Conservation (phyloP, 495 filamentous ascomycete species). For the Hyaloscypha hepaticicola region DNA sequence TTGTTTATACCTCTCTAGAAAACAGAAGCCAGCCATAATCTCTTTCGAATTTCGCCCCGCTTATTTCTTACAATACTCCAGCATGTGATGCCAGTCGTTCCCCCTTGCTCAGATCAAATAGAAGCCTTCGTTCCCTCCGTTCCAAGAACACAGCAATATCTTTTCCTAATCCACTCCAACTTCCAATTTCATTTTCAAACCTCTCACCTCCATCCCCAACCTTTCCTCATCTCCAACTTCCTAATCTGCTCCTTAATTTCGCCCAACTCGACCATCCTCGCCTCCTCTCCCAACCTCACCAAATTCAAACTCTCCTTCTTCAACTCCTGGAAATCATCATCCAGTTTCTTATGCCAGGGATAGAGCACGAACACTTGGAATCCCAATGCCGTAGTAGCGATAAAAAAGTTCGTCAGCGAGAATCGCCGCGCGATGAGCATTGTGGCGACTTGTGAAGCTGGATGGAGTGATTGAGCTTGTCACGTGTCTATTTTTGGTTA, state of each 20-base stretch:
- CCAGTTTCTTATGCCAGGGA: conserved; percentile 64
- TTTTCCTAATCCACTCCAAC: too few relatives aligned
- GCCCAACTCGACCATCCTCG: conserved; percentile 19
- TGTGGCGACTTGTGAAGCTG: conserved; percentile 12
- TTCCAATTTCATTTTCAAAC: too few relatives aligned
- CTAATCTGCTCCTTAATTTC: conserved; percentile 27
- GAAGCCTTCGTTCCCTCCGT: too few relatives aligned
- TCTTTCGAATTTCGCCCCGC: too few relatives aligned
- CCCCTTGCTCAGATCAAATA: too few relatives aligned
- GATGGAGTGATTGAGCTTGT: not conserved
- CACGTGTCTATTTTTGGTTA: not conserved
- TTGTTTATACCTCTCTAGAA: too few relatives aligned
- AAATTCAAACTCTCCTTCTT: conserved; percentile 52
- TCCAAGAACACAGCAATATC: too few relatives aligned
- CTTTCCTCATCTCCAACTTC: not conserved
- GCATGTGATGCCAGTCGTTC: too few relatives aligned
- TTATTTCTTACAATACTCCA: too few relatives aligned
- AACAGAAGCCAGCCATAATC: too few relatives aligned
- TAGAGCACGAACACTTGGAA: conserved; percentile 67
- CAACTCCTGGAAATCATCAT: conserved; percentile 56
- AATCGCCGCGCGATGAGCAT: conserved; percentile 58
- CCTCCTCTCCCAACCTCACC: conserved; percentile 28
- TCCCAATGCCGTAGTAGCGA: conserved; percentile 57
- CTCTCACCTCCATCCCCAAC: not conserved
- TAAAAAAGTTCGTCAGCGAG: conserved; percentile 60